A percentile compares a stretch with the other conserved stretches of the same genome.
phyloP scores from a whole-genome alignment of 2,329 filamentous ascomycete species.

The Xylariales sp. region DNA sequence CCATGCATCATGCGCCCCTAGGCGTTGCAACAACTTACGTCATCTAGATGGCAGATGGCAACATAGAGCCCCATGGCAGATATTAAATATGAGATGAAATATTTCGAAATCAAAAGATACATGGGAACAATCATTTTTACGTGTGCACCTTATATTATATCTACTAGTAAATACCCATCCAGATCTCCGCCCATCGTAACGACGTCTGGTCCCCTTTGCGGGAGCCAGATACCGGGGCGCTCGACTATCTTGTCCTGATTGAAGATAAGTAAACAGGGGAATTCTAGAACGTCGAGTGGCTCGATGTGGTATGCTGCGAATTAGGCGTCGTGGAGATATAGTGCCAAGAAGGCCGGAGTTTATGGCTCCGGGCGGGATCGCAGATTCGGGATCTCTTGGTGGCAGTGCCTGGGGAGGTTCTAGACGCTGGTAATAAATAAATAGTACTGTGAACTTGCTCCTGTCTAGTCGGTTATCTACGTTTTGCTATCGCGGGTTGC shows the following conservation, averaged over 20 bases:
- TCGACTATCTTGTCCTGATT: not conserved
- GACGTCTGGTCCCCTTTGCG: not conserved
- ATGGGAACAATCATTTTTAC: not conserved
- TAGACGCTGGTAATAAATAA: not conserved
- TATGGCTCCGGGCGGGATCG: slow-evolving; percentile 9
- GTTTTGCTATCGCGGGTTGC: too few relatives aligned
- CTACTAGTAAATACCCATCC: not conserved
- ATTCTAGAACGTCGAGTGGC: not conserved
- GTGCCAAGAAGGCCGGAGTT: slow-evolving; percentile 24
- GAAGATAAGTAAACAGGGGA: not conserved
- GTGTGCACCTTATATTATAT: not conserved
- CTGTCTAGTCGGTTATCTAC: not conserved
- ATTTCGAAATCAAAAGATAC: too few relatives aligned
- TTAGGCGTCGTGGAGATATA: slow-evolving; percentile 3
- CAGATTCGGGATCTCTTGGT: slow-evolving; percentile 14
- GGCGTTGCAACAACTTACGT: not conserved
- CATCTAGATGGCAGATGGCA: slow-evolving; percentile 8
- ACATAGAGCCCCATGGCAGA: not conserved
- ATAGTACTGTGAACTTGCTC: not conserved
- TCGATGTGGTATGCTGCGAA: not conserved
- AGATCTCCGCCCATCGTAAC: not conserved
- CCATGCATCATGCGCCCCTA: not conserved
- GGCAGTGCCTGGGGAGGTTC: not conserved
- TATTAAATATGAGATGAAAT: too few relatives aligned
- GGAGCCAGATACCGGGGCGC: slow-evolving; percentile 20